Evolutionary conservation across 805 yeast species (phyloP).

Genomic region (Yamadazyma laniorum): DNA sequence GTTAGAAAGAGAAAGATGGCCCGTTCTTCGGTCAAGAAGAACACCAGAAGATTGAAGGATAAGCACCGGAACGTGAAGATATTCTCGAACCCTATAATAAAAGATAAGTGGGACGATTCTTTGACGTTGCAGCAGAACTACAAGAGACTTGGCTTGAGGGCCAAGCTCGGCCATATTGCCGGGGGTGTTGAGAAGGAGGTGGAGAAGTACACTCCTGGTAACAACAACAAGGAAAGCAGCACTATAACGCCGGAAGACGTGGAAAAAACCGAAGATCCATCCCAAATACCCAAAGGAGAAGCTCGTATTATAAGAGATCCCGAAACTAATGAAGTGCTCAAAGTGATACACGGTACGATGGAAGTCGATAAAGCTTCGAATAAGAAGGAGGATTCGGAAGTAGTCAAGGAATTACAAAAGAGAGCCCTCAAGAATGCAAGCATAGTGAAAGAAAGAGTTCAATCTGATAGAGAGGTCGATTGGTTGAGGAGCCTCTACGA

Average conservation of each 20-base stretch:
- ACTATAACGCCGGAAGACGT: conserved; percentile 38
- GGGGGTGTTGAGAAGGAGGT: conserved; percentile 78
- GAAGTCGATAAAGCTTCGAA: conserved; percentile 33
- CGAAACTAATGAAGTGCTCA: conserved; percentile 58
- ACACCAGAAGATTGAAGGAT: conserved; percentile 69
- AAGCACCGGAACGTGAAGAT: conserved; percentile 65
- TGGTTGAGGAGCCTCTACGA: conserved; percentile 66
- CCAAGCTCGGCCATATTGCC: conserved; percentile 62
- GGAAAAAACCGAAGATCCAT: conserved; percentile 49
- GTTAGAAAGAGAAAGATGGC: conserved; percentile 87
- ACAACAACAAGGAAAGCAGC: conserved; percentile 32
- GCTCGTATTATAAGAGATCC: conserved; percentile 74
- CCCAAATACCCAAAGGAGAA: conserved; percentile 70
- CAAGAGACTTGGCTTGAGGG: conserved; percentile 71
- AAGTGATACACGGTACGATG: conserved; percentile 71
- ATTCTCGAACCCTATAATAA: conserved; percentile 75
- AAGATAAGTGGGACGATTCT: conserved; percentile 84
- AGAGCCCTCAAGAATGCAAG: conserved; percentile 44
- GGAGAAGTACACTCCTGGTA: conserved; percentile 28
- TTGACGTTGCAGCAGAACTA: conserved; percentile 85
- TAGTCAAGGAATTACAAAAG: conserved; percentile 67
- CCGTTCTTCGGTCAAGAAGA: conserved; percentile 66
- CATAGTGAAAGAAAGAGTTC: conserved; percentile 50
- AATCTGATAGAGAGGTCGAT: conserved; percentile 68
- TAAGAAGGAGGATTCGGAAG: conserved; percentile 45